A percentile compares a stretch with the other conserved stretches of the same genome.
phyloP scores from a whole-genome alignment of 768 basidiomycete genomes.

The Naganishia vishniacii region DNA sequence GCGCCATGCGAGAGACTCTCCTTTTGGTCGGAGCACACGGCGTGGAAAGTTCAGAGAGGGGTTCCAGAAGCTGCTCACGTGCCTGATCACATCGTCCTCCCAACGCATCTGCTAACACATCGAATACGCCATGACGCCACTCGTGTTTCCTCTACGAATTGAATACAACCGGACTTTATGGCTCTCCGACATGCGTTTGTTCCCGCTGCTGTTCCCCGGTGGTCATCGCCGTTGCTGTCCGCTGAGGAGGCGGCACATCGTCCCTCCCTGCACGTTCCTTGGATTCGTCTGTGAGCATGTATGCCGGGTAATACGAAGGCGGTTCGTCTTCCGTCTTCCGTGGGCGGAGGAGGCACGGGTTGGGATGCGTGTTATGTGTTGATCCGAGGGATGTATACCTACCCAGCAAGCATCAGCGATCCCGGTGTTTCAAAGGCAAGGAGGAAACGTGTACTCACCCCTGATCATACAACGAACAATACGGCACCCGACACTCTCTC shows the following conservation, averaged over 20 bases:
- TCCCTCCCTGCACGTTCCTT: conserved; percentile 36
- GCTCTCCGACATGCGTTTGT: too few species aligned
- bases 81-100: too few species aligned
- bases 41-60: too few species aligned
- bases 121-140: too few species aligned
- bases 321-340: conserved; percentile 20
- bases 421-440: not conserved
- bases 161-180: too few species aligned
- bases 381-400: conserved; percentile 98
- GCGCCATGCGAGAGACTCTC: too few species aligned
- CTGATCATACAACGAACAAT: conserved; percentile 82
- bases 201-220: too few species aligned
- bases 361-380: conserved; percentile 87
- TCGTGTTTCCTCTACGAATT: too few species aligned
- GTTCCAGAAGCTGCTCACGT: too few species aligned
- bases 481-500: conserved; percentile 66
- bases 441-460: conserved; percentile 57
- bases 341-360: conserved; percentile 62
- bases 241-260: conserved; percentile 5
- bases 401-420: not conserved
- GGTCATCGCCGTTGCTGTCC: too few species aligned
- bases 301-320: conserved; percentile 40
- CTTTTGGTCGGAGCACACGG: too few species aligned
- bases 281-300: conserved; percentile 35
- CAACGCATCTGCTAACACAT: too few species aligned